Conservation (phyloP, 2,329 filamentous ascomycete species). For the Colletotrichum karsti region DNA sequence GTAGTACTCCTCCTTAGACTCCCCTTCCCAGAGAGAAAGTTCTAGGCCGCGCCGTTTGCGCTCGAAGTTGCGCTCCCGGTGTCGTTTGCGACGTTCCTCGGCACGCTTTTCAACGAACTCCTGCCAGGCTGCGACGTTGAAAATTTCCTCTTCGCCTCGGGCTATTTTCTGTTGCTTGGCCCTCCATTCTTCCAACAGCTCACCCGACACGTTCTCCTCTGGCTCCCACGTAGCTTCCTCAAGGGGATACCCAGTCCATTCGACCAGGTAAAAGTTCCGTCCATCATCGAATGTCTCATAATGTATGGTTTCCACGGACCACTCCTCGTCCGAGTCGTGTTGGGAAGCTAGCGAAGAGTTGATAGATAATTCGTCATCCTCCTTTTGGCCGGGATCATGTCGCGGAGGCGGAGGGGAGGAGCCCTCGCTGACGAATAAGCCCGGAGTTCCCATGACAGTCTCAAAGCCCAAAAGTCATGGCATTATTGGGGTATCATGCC, state of each 20-base stretch:
- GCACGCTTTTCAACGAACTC: slow-evolving; percentile 22
- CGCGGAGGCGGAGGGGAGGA: background rate
- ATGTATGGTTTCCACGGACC: slow-evolving; percentile 57
- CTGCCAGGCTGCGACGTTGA: slow-evolving; percentile 45
- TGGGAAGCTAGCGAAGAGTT: slow-evolving; percentile 43
- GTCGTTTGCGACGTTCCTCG: slow-evolving; percentile 3
- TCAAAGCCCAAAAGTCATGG: background rate
- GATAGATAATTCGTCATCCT: slow-evolving; percentile 40
- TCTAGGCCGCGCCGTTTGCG: slow-evolving; percentile 16
- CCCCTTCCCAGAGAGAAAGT: slow-evolving; percentile 19
- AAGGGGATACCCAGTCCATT: slow-evolving; percentile 46
- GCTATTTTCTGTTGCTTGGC: slow-evolving; percentile 46
- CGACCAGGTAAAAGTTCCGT: slow-evolving; percentile 41
- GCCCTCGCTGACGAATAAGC: slow-evolving; percentile 6
- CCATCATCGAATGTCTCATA: slow-evolving; percentile 31
- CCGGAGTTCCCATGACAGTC: slow-evolving; percentile 3
- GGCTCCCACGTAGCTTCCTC: slow-evolving; percentile 61
- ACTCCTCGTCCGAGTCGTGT: slow-evolving; percentile 52
- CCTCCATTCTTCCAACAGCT: slow-evolving; percentile 53
- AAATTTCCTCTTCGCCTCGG: slow-evolving; percentile 41
- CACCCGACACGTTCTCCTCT: slow-evolving; percentile 46
- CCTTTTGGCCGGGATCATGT: slow-evolving; percentile 17
- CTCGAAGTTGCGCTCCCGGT: slow-evolving; percentile 15
- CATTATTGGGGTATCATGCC: background rate
- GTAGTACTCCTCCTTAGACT: slow-evolving; percentile 25